Evolutionary conservation across 2,329 filamentous ascomycete species (phyloP).

Genomic region (Aspergillus candidus): DNA sequence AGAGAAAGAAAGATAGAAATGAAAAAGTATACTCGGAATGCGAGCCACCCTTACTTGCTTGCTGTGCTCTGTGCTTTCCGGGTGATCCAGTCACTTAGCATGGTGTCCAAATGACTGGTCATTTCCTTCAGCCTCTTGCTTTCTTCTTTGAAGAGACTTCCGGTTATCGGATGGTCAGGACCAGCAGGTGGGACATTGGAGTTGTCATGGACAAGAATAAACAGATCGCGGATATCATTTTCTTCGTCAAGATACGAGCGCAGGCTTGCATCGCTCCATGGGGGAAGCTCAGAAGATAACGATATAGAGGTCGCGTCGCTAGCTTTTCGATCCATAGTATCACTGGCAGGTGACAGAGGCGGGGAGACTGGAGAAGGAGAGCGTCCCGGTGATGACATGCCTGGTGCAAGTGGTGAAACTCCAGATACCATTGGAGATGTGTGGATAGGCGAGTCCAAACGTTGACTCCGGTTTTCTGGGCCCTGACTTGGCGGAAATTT

Average conservation of each 20-base stretch:
- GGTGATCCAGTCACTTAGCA: conserved; percentile 73
- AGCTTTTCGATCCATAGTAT: conserved; percentile 23
- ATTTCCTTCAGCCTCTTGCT: conserved; percentile 81
- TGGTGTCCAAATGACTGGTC: conserved; percentile 79
- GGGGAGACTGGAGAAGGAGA: conserved; percentile 56
- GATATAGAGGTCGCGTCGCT: conserved; percentile 44
- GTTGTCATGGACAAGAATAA: conserved; percentile 90
- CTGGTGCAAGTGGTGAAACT: conserved; percentile 48
- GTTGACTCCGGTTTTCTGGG: conserved; percentile 37
- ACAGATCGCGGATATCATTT: conserved; percentile 79
- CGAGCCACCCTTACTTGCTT: conserved; percentile 10
- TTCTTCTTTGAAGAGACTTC: conserved; percentile 76
- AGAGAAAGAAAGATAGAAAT: conserved; percentile 6
- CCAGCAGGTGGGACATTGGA: conserved; percentile 71
- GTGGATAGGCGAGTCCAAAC: conserved; percentile 64
- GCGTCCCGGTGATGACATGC: conserved; percentile 62
- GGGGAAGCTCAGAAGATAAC: conserved; percentile 51
- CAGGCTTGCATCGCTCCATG: conserved; percentile 82
- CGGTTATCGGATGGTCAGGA: conserved; percentile 78
- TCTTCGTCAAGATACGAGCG: conserved; percentile 87
- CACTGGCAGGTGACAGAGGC: conserved; percentile 46
- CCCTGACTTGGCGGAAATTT: conserved; percentile 19
- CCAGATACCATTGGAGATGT: conserved; percentile 52
- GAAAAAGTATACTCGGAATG: neutral
- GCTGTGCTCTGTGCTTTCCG: conserved; percentile 32